These are phyloP conservation scores for Sphaerostilbella broomeana DNA, from an alignment of 2,329 filamentous ascomycete genomes.

Conservation along the genomic window DNA sequence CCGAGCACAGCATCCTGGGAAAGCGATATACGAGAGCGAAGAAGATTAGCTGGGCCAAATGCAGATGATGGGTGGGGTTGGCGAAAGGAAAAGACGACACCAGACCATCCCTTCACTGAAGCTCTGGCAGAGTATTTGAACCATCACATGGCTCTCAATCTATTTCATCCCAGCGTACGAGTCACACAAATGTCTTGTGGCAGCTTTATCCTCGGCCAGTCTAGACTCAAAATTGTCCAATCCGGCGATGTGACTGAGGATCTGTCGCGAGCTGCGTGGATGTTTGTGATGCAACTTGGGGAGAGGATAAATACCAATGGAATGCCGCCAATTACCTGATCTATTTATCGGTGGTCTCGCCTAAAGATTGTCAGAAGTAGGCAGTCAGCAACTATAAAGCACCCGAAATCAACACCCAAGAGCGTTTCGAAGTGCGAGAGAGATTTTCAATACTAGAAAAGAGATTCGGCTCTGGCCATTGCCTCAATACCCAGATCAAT, in stretches of 20 bases:
- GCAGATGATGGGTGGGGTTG: conserved; percentile 49
- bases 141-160: conserved; percentile 47
- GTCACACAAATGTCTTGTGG: conserved; percentile 49
- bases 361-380: too few relatives aligned
- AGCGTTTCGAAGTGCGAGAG: too few relatives aligned
- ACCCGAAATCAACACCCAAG: too few relatives aligned
- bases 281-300: conserved; percentile 31
- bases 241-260: conserved; percentile 25
- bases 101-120: conserved; percentile 38
- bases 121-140: conserved; percentile 44
- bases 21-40: conserved; percentile 31
- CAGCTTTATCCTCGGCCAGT: conserved; percentile 49
- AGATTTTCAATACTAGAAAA: too few relatives aligned
- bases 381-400: too few relatives aligned
- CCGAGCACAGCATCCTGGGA: conserved; percentile 21
- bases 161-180: conserved; percentile 49
- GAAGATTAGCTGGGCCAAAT: conserved; percentile 40
- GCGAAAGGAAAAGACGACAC: conserved; percentile 25
- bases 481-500: too few relatives aligned
- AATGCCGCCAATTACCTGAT: conserved; percentile 5
- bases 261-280: conserved; percentile 31
- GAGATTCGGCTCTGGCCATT: too few relatives aligned
- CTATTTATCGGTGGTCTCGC: too few relatives aligned
- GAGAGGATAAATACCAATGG: conserved; percentile 26
- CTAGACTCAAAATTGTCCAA: conserved; percentile 41